These are phyloP conservation scores for Emericellopsis cladophorae DNA, from an alignment of 2,329 filamentous ascomycete genomes.

Conservation along the genomic window DNA sequence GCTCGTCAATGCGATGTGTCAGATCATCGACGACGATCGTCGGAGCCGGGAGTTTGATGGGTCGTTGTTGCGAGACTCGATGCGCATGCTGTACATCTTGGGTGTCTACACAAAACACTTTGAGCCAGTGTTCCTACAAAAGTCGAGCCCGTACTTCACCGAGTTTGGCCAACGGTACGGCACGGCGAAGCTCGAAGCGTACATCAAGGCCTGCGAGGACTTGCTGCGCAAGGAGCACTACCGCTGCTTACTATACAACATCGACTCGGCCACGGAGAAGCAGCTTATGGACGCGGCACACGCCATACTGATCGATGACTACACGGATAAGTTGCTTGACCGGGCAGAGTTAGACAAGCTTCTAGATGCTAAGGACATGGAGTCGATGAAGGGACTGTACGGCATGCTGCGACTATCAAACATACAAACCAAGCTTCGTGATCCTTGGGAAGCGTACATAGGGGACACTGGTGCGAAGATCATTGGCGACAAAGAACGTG, in stretches of 20 bases:
- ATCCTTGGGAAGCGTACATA: conserved; percentile 71
- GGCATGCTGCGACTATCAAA: conserved; percentile 59
- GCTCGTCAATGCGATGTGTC: conserved; percentile 48
- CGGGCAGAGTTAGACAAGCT: conserved; percentile 57
- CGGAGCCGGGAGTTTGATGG: conserved; percentile 39
- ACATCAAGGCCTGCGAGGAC: conserved; percentile 56
- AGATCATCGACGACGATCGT: conserved; percentile 64
- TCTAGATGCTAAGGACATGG: conserved; percentile 55
- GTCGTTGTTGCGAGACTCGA: conserved; percentile 56
- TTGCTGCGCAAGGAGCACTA: conserved; percentile 61
- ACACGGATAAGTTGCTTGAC: conserved; percentile 54
- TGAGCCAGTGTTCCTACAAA: conserved; percentile 59
- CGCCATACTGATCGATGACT: conserved; percentile 54
- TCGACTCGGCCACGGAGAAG: conserved; percentile 73
- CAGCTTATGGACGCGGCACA: conserved; percentile 65
- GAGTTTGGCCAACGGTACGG: conserved; percentile 59
- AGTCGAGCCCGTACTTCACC: conserved; percentile 55
- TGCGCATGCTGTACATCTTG: conserved; percentile 77
- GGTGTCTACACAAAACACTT: conserved; percentile 69
- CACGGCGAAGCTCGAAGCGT: conserved; percentile 53
- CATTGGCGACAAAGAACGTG: conserved; percentile 65
- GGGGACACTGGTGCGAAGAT: conserved; percentile 61
- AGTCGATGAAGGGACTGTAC: conserved; percentile 66
- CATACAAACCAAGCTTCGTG: conserved; percentile 56
- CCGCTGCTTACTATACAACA: conserved; percentile 67